Base-by-base conservation (phyloP, 2,329 filamentous ascomycete species). In the Curvularia lunata region DNA sequence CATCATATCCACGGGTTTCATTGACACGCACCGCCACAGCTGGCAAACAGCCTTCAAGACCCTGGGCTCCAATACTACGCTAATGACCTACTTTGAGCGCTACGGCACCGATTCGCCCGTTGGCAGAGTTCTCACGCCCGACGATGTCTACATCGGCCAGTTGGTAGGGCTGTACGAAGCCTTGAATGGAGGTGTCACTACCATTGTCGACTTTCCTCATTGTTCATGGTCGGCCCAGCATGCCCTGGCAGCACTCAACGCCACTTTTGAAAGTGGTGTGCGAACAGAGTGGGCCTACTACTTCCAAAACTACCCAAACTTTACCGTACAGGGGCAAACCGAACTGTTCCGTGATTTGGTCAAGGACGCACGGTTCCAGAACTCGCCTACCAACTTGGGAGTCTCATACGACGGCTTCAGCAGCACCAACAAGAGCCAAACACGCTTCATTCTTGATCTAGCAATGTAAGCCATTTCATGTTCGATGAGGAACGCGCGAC, bases 1-100 rank as follows among this genome's bases (percentile, higher is more conserved):
- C 63, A 86, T 85, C 56, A 75, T 86, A 50, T 79, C 79, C 0
- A 82, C 84, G 0, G 84, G 85, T 8, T 85, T 86, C 68, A 75
- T 86, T 56, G 82, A 86, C 68, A 86, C 83, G 0, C 84, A 86
- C 61, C 80, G 80, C 1, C 69, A 72, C 45, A 27, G 62, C 45
- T 66, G 84, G 85, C 83, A 86, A 64, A 85, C 84, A 0, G 81
- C 77, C 1, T 81, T 81, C 64, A 84, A 83, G 64, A 85, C 84
- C 0, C 63, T 86, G 1, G 81, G 62, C 1, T 80, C 83, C 7
- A 84, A 86, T 63, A 81, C 80, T 0, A 82, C 77, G 13, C 55
- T 68, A 5, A 40, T 52, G 30, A 47, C 64, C 13, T 67, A 68
- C 38, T 58, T 66, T 19, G 34, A 50, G 7, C 62, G 57, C 4